phyloP scores from a whole-genome alignment of 2,329 filamentous ascomycete genomes.

The Cadophora sp. region DNA sequence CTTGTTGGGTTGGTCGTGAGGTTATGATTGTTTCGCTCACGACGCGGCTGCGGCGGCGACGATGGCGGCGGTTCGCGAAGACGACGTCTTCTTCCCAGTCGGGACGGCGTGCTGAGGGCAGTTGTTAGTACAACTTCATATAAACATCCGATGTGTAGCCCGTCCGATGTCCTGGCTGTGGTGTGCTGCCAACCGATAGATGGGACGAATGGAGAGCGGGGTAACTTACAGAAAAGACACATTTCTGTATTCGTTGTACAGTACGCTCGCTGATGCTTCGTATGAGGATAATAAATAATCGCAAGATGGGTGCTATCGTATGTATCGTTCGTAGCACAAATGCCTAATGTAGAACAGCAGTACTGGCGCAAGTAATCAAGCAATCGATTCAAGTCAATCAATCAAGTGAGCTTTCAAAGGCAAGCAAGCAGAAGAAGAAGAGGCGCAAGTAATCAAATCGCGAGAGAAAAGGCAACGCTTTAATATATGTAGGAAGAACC shows the following conservation, averaged over 20 bases:
- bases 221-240: slow-evolving; percentile 30
- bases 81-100: slow-evolving; percentile 40
- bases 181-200: not conserved
- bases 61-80: slow-evolving; percentile 31
- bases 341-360: not conserved
- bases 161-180: not conserved
- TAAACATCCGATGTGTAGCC: no score
- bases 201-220: not conserved
- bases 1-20: slow-evolving; percentile 27
- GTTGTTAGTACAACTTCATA: slow-evolving; percentile 1
- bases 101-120: slow-evolving; percentile 28
- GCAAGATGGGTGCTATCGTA: not conserved
- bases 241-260: slow-evolving; percentile 11
- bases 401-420: not conserved
- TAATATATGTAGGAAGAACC: slow-evolving; percentile 11
- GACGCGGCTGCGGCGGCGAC: slow-evolving; percentile 26
- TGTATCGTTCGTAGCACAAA: not conserved
- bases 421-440: not conserved
- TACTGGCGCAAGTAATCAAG: slow-evolving; percentile 10
- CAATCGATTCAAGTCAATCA: not conserved
- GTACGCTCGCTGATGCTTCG: not conserved
- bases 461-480: not conserved
- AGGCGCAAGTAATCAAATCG: not conserved
- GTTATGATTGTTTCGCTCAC: slow-evolving; percentile 33
- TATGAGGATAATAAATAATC: not conserved